Evolutionary conservation across 2,329 filamentous ascomycete genomes (phyloP).

Genomic region (Huntiella decipiens): DNA sequence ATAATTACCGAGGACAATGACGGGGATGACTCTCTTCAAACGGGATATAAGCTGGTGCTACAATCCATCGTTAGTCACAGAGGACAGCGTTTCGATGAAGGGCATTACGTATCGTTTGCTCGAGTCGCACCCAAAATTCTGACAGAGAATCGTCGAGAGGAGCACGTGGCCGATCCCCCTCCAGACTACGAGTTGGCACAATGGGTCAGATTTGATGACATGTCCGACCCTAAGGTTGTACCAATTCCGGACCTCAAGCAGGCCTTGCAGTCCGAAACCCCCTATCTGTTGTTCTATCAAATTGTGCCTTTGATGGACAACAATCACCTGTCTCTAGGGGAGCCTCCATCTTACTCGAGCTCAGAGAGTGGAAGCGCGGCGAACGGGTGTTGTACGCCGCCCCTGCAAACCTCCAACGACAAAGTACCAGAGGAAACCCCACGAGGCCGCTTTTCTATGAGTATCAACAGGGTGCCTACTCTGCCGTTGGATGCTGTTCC

Average conservation of each 20-base stretch:
- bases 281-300: conserved; percentile 90
- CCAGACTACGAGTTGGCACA: conserved; percentile 51
- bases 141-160: conserved; percentile 34
- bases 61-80: conserved; percentile 88
- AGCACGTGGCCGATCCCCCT: conserved; percentile 34
- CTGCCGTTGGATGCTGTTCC: conserved; percentile 6
- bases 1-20: conserved; percentile 41
- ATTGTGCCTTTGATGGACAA: conserved; percentile 71
- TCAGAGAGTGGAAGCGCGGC: conserved; percentile 14
- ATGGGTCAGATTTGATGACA: conserved; percentile 88
- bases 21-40: conserved; percentile 41
- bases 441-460: conserved; percentile 1
- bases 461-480: conserved; percentile 6
- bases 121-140: conserved; percentile 47
- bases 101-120: conserved; percentile 79
- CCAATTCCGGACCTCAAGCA: conserved; percentile 60
- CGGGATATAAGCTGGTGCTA: conserved; percentile 83
- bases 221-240: conserved; percentile 52
- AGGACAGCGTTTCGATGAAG: conserved; percentile 43
- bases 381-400: background rate
- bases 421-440: background rate
- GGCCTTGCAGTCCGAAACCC: conserved; percentile 68
- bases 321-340: conserved; percentile 28
- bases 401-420: background rate
- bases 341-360: conserved; percentile 41